Percentiles rank a stretch among this genome's conserved stretches.
These are phyloP conservation scores for Dryas octopetala DNA, from an alignment of 306 rosid species.

Conservation along the genomic window DNA sequence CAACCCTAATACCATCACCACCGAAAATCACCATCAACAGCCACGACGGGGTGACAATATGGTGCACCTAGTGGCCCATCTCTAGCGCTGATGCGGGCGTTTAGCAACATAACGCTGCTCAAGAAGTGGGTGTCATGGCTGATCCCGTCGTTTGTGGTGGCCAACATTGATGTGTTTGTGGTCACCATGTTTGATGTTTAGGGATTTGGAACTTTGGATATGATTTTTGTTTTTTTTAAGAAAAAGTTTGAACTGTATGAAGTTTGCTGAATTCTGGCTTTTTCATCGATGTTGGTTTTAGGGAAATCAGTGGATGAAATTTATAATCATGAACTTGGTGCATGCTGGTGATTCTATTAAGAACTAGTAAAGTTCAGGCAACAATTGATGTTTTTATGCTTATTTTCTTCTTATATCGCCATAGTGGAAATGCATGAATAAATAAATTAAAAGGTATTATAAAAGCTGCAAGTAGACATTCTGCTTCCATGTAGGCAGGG, in stretches of 20 bases:
- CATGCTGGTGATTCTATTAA: background rate
- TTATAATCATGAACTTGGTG: background rate
- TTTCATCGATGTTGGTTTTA: background rate
- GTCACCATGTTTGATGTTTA: slow-evolving; percentile 40
- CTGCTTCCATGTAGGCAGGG: background rate
- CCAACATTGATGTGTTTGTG: slow-evolving; percentile 49
- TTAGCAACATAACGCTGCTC: slow-evolving; percentile 39
- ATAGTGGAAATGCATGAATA: background rate
- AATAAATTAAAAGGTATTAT: background rate
- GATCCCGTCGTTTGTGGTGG: slow-evolving; percentile 64
- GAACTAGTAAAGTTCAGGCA: background rate
- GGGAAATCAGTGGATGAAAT: background rate
- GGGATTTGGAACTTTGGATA: background rate
- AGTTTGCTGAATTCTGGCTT: background rate
- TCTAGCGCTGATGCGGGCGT: background rate
- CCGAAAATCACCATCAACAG: background rate
- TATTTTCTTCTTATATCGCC: background rate
- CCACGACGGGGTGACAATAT: slow-evolving; percentile 32
- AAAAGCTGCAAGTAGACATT: background rate
- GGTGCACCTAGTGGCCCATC: slow-evolving; percentile 18
- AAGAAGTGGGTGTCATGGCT: slow-evolving; percentile 69
- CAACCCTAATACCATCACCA: too few relatives aligned
- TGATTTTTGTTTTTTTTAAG: too few relatives aligned
- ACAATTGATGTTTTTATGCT: background rate
- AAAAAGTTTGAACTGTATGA: background rate